Evolutionary conservation across 495 filamentous ascomycete species (phyloP).

Genomic region (Daldinia vernicosa): DNA sequence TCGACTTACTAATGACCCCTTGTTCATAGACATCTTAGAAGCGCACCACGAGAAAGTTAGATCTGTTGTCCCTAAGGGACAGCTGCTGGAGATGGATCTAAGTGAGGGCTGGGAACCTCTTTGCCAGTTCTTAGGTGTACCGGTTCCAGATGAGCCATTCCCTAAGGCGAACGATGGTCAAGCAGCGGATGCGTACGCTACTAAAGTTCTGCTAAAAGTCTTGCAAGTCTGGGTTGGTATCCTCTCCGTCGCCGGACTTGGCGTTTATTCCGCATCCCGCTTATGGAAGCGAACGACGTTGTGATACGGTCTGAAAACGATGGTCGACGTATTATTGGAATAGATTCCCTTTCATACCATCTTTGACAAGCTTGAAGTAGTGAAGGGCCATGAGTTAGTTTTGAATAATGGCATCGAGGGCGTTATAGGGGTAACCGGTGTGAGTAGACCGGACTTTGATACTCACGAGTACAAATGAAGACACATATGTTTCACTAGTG

Average conservation of each 20-base stretch:
- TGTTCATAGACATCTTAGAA: conserved; percentile 22
- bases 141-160: conserved; percentile 53
- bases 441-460: no score
- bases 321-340: neutral
- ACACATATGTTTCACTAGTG: no score
- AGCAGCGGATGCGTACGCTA: conserved; percentile 33
- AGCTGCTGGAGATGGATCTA: conserved; percentile 53
- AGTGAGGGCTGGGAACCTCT: conserved; percentile 56
- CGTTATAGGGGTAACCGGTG: no score
- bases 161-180: conserved; percentile 42
- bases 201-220: conserved; percentile 23
- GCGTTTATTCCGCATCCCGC: conserved; percentile 11
- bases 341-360: neutral
- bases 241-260: conserved; percentile 11
- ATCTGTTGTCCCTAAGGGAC: conserved; percentile 50
- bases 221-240: conserved; percentile 29
- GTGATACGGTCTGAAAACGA: neutral
- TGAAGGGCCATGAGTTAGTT: neutral
- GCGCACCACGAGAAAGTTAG: conserved; percentile 41
- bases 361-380: neutral
- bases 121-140: conserved; percentile 52
- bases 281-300: conserved; percentile 5
- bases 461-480: no score
- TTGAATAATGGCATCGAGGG: no score
- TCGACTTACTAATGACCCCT: neutral